These are phyloP conservation scores for Vanrija sp. DNA, from an alignment of 1,284 basidiomycete species.

Conservation along the genomic window DNA sequence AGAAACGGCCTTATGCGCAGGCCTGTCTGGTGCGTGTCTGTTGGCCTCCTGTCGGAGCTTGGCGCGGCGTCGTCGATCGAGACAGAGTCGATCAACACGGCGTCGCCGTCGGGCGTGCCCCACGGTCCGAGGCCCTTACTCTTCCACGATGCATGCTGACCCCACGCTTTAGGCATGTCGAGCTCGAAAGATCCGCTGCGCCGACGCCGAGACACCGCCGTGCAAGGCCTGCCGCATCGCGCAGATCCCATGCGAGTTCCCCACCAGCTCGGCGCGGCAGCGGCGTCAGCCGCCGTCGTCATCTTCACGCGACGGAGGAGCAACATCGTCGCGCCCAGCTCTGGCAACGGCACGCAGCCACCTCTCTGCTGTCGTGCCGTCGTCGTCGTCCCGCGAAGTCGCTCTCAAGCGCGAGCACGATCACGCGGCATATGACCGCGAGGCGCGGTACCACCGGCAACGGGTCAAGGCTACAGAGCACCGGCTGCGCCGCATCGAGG, in stretches of 20 bases:
- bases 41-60: too few species aligned
- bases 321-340: neutral
- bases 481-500: conserved; percentile 18
- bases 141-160: neutral
- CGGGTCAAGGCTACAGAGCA: conserved; percentile 1
- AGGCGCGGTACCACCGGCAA: neutral
- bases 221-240: conserved; percentile 21
- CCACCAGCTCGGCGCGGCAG: neutral
- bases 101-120: neutral
- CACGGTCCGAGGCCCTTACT: too few species aligned
- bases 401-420: too few species aligned
- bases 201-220: conserved; percentile 19
- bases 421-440: neutral
- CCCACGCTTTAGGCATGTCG: conserved; percentile 16
- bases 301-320: neutral
- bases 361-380: too few species aligned
- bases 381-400: too few species aligned
- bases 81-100: too few species aligned
- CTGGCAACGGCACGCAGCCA: too few species aligned
- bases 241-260: conserved; percentile 21
- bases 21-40: conserved; percentile 17
- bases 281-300: neutral
- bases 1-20: conserved; percentile 23
- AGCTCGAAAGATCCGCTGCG: conserved; percentile 24
- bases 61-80: too few species aligned